These are phyloP conservation scores for Haplographium delicatum DNA, from an alignment of 495 filamentous ascomycete genomes.

Conservation along the genomic window DNA sequence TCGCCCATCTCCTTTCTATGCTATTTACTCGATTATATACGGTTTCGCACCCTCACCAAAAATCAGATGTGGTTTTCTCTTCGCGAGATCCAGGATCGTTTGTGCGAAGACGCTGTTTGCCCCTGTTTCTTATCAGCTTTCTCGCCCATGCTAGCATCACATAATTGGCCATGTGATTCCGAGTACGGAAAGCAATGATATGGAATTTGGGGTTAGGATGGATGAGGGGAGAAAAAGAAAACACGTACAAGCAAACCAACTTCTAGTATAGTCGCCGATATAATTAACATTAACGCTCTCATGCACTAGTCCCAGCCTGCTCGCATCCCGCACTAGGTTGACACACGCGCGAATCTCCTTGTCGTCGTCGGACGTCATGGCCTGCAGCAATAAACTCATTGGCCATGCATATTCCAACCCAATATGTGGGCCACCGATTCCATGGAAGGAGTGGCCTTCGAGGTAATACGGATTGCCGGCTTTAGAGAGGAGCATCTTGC, in stretches of 20 bases:
- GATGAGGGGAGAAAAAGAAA: background rate
- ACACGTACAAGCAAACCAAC: constrained; percentile 79
- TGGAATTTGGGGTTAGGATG: background rate
- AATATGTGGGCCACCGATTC: constrained; percentile 79
- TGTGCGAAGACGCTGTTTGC: constrained; percentile 95
- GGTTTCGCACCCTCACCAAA: constrained; percentile 58
- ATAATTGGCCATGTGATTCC: too few species aligned
- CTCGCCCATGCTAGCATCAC: too few species aligned
- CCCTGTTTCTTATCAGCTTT: constrained; percentile 40
- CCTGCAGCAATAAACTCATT: constrained; percentile 87
- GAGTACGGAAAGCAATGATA: background rate
- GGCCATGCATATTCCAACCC: constrained; percentile 93
- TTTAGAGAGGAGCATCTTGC: constrained; percentile 81
- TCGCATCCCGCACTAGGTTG: constrained; percentile 65
- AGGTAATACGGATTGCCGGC: constrained; percentile 86
- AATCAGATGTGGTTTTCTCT: constrained; percentile 79
- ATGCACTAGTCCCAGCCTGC: constrained; percentile 76
- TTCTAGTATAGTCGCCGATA: constrained; percentile 66
- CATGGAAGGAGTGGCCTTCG: constrained; percentile 69
- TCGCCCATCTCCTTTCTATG: too few species aligned
- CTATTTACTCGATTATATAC: constrained; percentile 30
- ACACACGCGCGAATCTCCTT: constrained; percentile 71
- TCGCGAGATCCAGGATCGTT: constrained; percentile 84
- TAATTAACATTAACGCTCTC: constrained; percentile 86
- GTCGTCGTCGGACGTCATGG: constrained; percentile 83